Evolutionary conservation across 345 rosid species (phyloP), one percentile per base, ranked within the genome.

Genomic region (Iberis pinnata): DNA sequence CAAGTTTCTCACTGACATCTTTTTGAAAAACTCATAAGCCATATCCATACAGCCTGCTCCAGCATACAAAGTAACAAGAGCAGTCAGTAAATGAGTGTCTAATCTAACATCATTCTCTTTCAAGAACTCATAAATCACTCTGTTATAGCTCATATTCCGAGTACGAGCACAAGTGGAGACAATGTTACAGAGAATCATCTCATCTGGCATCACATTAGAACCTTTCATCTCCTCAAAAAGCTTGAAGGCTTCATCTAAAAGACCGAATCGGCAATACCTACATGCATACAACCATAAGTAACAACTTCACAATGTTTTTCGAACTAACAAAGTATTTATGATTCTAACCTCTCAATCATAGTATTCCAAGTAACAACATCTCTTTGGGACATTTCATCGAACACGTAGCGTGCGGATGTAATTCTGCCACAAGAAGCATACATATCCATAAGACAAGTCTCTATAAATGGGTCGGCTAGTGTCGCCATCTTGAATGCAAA

Each of bases 171-270:
- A 77, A 1, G 81, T 79, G 0, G 78, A 73, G 53, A 81, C 68
- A 65, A 81, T 42, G 19, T 70, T 79, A 6, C 84, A 77, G 37
- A 82, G 79, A 38, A 78, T 58, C 67, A 71, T 68, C 60, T 57
- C 72, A 70, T 83, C 90, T 4, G 77, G 82, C 65, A 69, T 43
- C 36, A 83, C 66, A 60, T 61, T 58, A 45, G 60, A 69, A 36
- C 14, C 51, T 58, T 35, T 73, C 88, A 86, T 82, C 70, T 77
- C 86, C 61, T 86, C 90, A 56, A 82, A 83, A 48, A 86, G 79
- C 63, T 60, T 49, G 49, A 80, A 58, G 5, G 71, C 86, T 49
- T 76, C 77, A 26, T 77, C 72, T 49, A 77, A 62, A 56, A 48
- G 72, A 6, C 74, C 80, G 35, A 11, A 53, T 39, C 70, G 74